phyloP scores from a whole-genome alignment of 78 protist species.

The Cyanophora paradoxa region DNA sequence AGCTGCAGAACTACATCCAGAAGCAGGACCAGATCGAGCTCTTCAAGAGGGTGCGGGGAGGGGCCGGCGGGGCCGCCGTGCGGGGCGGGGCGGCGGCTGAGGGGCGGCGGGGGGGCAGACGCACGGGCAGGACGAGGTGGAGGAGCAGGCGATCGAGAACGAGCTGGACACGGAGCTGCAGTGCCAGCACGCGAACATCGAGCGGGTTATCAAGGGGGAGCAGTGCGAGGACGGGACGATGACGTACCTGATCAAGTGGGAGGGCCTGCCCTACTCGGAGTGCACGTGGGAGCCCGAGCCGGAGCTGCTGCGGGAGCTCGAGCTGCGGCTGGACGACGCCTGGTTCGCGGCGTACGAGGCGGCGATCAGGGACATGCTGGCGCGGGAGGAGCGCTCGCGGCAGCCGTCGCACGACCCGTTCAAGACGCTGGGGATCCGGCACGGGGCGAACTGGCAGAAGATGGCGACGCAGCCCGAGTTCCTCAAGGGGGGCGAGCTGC shows the following conservation, averaged over 20 bases:
- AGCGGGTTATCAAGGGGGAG: not conserved
- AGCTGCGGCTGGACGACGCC: not conserved
- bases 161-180: not conserved
- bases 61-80: not conserved
- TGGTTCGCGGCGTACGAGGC: not conserved
- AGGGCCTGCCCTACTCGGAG: constrained; percentile 51
- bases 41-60: too few species aligned
- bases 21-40: not conserved
- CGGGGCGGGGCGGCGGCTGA: not conserved
- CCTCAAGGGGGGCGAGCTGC: constrained; percentile 26
- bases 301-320: too few species aligned
- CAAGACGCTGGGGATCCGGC: too few species aligned
- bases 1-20: constrained; percentile 44
- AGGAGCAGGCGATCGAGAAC: not conserved
- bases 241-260: constrained; percentile 76
- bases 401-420: too few species aligned
- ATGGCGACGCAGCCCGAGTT: constrained; percentile 38
- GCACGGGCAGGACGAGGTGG: not conserved
- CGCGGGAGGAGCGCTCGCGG: too few species aligned
- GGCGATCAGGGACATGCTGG: not conserved
- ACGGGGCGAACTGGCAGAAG: too few species aligned
- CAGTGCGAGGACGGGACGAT: not conserved
- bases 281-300: constrained; percentile 75
- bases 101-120: not conserved
- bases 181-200: not conserved